phyloP scores from a whole-genome alignment of 345 rosid genomes.

The Gossypium ekmanianum region DNA sequence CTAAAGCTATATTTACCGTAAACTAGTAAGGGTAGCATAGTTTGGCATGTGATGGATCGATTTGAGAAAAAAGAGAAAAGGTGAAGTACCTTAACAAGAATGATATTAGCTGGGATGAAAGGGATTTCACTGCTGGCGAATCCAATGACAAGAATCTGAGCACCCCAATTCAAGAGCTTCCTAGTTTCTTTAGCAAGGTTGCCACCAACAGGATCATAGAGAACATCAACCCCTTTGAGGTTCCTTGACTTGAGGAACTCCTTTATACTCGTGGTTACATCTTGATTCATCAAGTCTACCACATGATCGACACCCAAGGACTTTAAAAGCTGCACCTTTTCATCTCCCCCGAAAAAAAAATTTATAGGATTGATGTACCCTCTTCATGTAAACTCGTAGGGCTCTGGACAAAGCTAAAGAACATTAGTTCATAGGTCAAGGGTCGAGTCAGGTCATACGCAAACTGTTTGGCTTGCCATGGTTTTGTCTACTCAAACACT shows the following conservation, averaged over 20 bases:
- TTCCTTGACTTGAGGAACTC: conserved; percentile 50
- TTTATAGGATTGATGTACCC: no score
- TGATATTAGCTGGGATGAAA: conserved; percentile 73
- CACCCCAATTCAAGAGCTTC: conserved; percentile 92
- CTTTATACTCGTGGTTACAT: conserved; percentile 61
- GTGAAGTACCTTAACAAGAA: conserved; percentile 75
- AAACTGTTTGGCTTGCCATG: no score
- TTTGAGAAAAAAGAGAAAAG: not conserved
- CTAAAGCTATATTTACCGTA: not conserved
- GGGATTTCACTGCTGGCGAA: conserved; percentile 91
- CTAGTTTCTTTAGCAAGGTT: conserved; percentile 62
- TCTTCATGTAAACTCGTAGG: no score
- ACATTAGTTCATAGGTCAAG: no score
- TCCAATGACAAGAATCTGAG: conserved; percentile 81
- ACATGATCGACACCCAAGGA: conserved; percentile 82
- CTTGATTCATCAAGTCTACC: conserved; percentile 60
- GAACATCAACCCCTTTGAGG: conserved; percentile 79
- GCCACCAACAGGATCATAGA: conserved; percentile 92
- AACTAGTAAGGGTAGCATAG: no score
- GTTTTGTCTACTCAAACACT: no score
- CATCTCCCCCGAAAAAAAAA: conserved; percentile 46
- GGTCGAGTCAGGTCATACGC: no score
- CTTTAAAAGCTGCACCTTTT: conserved; percentile 65
- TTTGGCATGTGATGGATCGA: no score
- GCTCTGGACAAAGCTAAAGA: no score